Evolutionary conservation across 495 filamentous ascomycete genomes (phyloP).

Genomic region (Neurospora intermedia): DNA sequence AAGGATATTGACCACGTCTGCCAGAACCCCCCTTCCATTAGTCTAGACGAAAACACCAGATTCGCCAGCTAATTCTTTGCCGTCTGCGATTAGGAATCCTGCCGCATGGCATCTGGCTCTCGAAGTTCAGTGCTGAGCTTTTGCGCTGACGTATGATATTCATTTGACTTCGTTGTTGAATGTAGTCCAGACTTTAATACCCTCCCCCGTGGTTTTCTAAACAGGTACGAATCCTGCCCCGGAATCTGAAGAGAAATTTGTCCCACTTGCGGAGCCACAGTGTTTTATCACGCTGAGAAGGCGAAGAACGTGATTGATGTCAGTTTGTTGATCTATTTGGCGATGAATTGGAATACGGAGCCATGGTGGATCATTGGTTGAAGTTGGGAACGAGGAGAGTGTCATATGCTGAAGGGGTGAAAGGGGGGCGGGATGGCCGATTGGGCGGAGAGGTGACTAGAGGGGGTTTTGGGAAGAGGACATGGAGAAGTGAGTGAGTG

Average conservation of each 20-base stretch:
- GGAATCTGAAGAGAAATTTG: conserved; percentile 55
- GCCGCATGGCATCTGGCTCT: conserved; percentile 52
- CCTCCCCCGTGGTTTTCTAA: conserved; percentile 32
- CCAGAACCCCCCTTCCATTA: neutral
- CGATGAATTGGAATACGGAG: conserved; percentile 30
- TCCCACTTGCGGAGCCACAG: conserved; percentile 49
- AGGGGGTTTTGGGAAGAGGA: conserved; percentile 21
- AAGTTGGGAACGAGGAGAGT: conserved; percentile 48
- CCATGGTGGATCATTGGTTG: conserved; percentile 48
- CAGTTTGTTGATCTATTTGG: conserved; percentile 51
- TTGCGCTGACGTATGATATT: conserved; percentile 53
- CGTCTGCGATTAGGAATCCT: conserved; percentile 54
- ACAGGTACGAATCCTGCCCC: conserved; percentile 42
- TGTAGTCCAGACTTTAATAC: conserved; percentile 31
- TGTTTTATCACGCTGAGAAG: conserved; percentile 52
- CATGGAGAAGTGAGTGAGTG: neutral
- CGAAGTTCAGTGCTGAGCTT: conserved; percentile 60
- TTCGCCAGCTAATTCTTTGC: conserved; percentile 48
- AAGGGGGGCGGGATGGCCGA: conserved; percentile 17
- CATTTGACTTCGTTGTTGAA: conserved; percentile 17
- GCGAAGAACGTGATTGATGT: conserved; percentile 54
- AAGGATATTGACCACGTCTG: neutral
- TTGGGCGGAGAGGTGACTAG: conserved; percentile 21
- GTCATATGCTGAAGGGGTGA: conserved; percentile 52
- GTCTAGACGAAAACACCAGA: neutral